Percentiles rank a stretch among this genome's conserved stretches.
phyloP scores from a whole-genome alignment of 192 early-diverging fungal genomes.

The Dissophora globulifera region DNA sequence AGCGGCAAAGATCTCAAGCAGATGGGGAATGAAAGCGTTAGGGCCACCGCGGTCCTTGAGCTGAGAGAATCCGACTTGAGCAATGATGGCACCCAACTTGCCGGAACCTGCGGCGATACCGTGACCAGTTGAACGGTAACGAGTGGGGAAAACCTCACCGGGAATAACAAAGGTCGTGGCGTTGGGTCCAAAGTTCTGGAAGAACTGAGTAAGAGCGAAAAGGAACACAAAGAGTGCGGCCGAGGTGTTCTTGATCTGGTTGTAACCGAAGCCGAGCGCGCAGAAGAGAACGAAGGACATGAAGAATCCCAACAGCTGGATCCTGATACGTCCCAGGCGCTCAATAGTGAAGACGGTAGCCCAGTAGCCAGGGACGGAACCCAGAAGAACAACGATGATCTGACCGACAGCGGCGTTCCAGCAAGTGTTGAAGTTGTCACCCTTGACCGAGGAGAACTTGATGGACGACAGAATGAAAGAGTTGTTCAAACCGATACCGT shows the following conservation, averaged over 20 bases:
- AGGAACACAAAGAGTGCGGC: conserved; percentile 69
- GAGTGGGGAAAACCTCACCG: conserved; percentile 84
- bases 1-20: conserved; percentile 78
- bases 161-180: conserved; percentile 89
- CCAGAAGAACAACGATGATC: conserved; percentile 87
- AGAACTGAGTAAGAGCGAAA: conserved; percentile 74
- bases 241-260: conserved; percentile 69
- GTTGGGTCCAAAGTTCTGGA: conserved; percentile 98
- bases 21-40: conserved; percentile 66
- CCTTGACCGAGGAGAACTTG: conserved; percentile 64
- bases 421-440: conserved; percentile 35
- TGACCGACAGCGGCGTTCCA: conserved; percentile 81
- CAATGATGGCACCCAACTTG: conserved; percentile 81
- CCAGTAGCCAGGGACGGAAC: conserved; percentile 96
- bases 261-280: conserved; percentile 77
- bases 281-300: conserved; percentile 77
- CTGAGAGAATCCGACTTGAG: conserved; percentile 76
- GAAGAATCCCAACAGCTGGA: conserved; percentile 88
- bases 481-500: conserved; percentile 86
- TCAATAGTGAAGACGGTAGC: conserved; percentile 89
- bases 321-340: conserved; percentile 84
- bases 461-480: conserved; percentile 78
- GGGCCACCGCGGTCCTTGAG: conserved; percentile 77
- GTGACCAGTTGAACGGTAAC: conserved; percentile 82
- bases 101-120: conserved; percentile 85